Evolutionary conservation across 2,329 filamentous ascomycete species (phyloP), one percentile per base, ranked within the genome.

Genomic region (Xylaria multiplex): DNA sequence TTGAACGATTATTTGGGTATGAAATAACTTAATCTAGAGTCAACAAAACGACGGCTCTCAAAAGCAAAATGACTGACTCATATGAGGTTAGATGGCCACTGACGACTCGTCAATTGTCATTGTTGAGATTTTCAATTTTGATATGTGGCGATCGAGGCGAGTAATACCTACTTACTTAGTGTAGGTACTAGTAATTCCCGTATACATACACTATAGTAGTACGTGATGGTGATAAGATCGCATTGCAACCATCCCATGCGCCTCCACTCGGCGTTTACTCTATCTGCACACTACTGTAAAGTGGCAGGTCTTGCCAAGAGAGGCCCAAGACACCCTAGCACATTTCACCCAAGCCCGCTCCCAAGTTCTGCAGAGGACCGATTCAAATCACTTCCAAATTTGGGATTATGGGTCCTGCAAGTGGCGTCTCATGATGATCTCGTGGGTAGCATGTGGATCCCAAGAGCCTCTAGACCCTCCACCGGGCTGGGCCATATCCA

Each of bases 401-500:
- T 57, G 62, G 65, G 56, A 42, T 13, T 37, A 62, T 58, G 65
- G 59, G 52, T 45, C 60, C 37, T 50, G 30, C 14, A 30, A 37
- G 56, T 42, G 53, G 46, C 54, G 67, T 65, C 62, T 67, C 55
- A 65, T 67, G 64, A 67, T 43, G 60, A 59, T 64, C 62, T 59
- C 19, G 59, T 69, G 65, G 68, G 53, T 55, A 49, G 42, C 3
- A 54, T 59, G 53, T 63, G 62, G 67, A 53, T 43, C 50, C 30
- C 27, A 50, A 46, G 63, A 69, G 63, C 62, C 65, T 68, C 65
- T 68, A 68, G 65, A 67, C 59, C 58, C 59, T 58, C 59, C 50
- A 52, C 40, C 40, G 58, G 57, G 56, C 64, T 61, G 66, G 62
- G 49, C 16, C 40, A 58, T 48, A 9, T 7, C 6, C 19, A 43